Conservation (phyloP, 257 asterid species). For the Solanum bulbocastanum region DNA sequence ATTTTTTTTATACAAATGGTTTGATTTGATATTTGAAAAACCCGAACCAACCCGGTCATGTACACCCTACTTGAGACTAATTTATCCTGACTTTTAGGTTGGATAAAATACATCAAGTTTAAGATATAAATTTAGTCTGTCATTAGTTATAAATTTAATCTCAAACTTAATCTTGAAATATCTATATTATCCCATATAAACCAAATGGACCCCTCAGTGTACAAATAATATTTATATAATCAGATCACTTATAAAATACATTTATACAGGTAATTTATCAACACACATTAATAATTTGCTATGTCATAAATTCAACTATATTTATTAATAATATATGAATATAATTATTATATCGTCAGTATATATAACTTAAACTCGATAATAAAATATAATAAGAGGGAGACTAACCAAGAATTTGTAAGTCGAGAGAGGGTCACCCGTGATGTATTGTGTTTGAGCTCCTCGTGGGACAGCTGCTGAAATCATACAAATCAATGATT, state of each 20-base stretch:
- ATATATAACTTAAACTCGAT: not conserved
- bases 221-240: not conserved
- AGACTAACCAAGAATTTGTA: slow-evolving; percentile 51
- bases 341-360: not conserved
- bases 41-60: no score
- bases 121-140: no score
- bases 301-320: not conserved
- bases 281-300: not conserved
- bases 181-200: no score
- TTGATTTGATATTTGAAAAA: no score
- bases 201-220: not conserved
- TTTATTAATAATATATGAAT: not conserved
- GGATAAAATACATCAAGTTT: not conserved
- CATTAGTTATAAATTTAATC: no score
- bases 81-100: not conserved
- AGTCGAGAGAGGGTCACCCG: slow-evolving; percentile 69
- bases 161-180: not conserved
- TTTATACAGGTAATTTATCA: not conserved
- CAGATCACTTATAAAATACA: not conserved
- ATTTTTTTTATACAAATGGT: no score
- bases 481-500: slow-evolving; percentile 76
- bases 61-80: not conserved
- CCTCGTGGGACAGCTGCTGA: slow-evolving; percentile 43
- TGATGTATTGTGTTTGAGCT: slow-evolving; percentile 45
- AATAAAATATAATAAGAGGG: not conserved